Base-by-base conservation (phyloP, 2,329 filamentous ascomycete species). In the Paraphaeosphaeria sporulosa region DNA sequence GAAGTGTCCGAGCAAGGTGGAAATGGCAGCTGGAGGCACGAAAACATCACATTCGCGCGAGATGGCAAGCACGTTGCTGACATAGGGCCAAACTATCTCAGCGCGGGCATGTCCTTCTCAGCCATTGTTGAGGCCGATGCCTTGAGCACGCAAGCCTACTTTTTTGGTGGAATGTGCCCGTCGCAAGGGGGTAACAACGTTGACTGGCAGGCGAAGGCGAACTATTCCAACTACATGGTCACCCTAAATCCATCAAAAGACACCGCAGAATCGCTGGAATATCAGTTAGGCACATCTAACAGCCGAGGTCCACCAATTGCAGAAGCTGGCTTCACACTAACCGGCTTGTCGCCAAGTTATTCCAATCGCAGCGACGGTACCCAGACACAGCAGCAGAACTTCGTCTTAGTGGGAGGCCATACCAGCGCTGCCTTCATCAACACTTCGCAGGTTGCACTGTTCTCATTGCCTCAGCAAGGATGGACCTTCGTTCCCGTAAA, bases 131-230 rank as follows among this genome's bases (percentile, higher is more conserved):
- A 82, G 40, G 86, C 84, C 0, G 74, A 79, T 30, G 80, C 84
- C 60, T 84, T 85, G 10, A 78, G 83, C 46, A 85, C 87, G 0
- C 82, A 82, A 12, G 79, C 90, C 21, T 96, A 93, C 73, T 81
- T 89, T 7, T 97, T 96, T 77, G 94, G 93, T 38, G 94, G 94
- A 67, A 96, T 97, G 93, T 98, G 94, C 71, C 89, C 90, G 4
- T 78, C 73, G 27, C 67, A 71, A 2, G 60, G 62, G 25, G 58
- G 53, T 13, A 63, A 59, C 21, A 73, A 78, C 19, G 71, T 79
- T 7, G 82, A 79, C 19, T 93, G 92, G 89, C 86, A 91, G 62
- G 85, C 85, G 1, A 76, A 83, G 10, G 92, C 90, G 12, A 86
- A 87, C 43, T 98, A 97, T 76, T 94, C 92, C 1, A 93, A 93